Conservation (phyloP, 208 protist species). For the Leishmania amazonensis region DNA sequence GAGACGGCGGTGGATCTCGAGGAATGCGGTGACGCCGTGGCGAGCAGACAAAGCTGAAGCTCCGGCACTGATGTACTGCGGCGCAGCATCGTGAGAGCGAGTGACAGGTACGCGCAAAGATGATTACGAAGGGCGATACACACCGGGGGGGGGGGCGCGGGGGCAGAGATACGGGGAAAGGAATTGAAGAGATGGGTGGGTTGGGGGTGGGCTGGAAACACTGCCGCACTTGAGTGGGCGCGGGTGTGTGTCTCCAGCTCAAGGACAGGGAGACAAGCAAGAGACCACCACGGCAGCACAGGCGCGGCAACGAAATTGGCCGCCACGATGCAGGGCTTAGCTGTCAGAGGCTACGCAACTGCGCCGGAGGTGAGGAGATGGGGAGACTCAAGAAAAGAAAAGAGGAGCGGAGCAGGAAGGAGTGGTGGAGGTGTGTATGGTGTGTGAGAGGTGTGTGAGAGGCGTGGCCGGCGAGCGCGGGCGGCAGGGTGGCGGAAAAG, state of each 20-base stretch:
- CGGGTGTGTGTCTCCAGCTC: background rate
- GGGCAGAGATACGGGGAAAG: background rate
- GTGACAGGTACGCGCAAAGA: too few relatives aligned
- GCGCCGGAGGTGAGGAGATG: background rate
- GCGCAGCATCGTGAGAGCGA: conserved; percentile 15
- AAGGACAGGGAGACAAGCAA: background rate
- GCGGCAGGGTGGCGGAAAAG: background rate
- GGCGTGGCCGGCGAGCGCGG: too few relatives aligned
- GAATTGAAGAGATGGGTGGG: background rate
- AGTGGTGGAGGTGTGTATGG: background rate
- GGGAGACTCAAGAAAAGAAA: background rate
- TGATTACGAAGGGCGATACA: background rate
- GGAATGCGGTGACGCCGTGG: background rate
- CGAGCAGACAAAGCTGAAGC: conserved; percentile 23
- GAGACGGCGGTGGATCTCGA: background rate
- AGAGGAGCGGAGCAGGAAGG: background rate
- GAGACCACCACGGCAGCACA: background rate
- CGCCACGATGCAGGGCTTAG: background rate
- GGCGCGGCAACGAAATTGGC: background rate
- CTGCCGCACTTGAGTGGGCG: background rate
- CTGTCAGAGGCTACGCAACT: background rate
- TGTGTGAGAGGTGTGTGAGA: background rate
- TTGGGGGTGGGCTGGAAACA: background rate
- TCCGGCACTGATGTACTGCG: conserved; percentile 11
- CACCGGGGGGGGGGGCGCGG: background rate